Percentiles rank a stretch among this genome's conserved stretches.
Evolutionary conservation across 2,329 filamentous ascomycete species (phyloP).

Genomic region (Aureobasidium sp.): DNA sequence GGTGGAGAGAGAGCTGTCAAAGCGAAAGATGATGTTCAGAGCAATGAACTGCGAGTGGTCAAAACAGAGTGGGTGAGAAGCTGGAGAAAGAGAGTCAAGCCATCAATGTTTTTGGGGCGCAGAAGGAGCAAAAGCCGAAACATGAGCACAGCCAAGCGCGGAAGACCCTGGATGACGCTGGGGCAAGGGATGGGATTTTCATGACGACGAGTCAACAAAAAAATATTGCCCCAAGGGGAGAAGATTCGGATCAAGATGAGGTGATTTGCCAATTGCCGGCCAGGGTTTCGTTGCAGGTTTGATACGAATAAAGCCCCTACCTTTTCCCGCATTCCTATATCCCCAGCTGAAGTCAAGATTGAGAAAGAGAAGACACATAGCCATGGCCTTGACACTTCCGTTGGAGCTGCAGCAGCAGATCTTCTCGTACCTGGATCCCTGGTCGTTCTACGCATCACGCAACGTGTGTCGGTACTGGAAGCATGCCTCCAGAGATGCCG

Average conservation of each 20-base stretch:
- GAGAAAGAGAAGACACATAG: neutral
- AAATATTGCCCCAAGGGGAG: neutral
- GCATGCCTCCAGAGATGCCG: slow-evolving; percentile 24
- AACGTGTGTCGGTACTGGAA: slow-evolving; percentile 28
- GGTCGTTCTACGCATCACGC: slow-evolving; percentile 25
- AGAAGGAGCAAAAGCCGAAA: neutral
- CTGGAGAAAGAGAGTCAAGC: neutral
- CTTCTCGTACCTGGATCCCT: slow-evolving; percentile 25
- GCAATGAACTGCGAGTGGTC: neutral
- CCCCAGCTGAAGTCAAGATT: neutral
- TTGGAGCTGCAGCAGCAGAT: slow-evolving; percentile 29
- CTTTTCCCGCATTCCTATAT: neutral
- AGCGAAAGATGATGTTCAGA: neutral
- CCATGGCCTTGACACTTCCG: slow-evolving; percentile 20
- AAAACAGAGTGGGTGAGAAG: slow-evolving; percentile 3
- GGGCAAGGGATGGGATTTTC: slow-evolving; percentile 6
- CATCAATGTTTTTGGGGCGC: neutral
- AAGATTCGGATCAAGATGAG: slow-evolving; percentile 3
- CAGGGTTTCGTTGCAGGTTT: neutral
- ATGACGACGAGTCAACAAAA: slow-evolving; percentile 12
- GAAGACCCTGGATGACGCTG: slow-evolving; percentile 7
- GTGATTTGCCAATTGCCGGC: slow-evolving; percentile 1
- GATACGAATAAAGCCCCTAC: slow-evolving; percentile 2
- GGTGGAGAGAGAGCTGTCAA: neutral
- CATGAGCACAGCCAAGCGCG: neutral